These are phyloP conservation scores for Auriscalpium vulgare DNA, from an alignment of 768 basidiomycete genomes.

Conservation along the genomic window DNA sequence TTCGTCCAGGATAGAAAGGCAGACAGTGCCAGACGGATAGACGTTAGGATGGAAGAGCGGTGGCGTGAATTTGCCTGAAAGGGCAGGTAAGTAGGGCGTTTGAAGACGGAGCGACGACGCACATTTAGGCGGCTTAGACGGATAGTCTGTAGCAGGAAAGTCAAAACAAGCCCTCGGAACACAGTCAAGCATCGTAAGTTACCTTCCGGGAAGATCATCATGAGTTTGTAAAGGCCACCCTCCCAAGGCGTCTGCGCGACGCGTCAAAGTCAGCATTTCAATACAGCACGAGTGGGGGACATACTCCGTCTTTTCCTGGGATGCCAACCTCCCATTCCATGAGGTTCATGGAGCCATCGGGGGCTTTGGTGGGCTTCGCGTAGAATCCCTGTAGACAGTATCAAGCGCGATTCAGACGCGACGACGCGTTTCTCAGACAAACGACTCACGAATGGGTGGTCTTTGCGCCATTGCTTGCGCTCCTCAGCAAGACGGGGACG, in stretches of 20 bases:
- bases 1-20: conserved; percentile 94
- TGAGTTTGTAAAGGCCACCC: conserved; percentile 87
- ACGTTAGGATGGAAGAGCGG: conserved; percentile 98
- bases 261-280: not conserved
- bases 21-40: conserved; percentile 97
- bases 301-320: conserved; percentile 82
- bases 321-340: conserved; percentile 99
- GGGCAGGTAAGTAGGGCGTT: not conserved
- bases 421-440: not conserved
- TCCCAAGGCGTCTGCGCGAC: conserved; percentile 86
- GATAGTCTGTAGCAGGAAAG: conserved; percentile 55
- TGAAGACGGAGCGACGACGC: conserved; percentile 20
- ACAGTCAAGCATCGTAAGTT: conserved; percentile 5
- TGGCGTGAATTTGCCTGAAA: conserved; percentile 88
- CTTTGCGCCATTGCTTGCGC: conserved; percentile 98
- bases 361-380: conserved; percentile 83
- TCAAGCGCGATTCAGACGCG: not conserved
- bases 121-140: conserved; percentile 95
- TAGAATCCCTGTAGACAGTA: conserved; percentile 74
- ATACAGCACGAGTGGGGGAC: conserved; percentile 23
- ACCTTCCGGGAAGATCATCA: conserved; percentile 98
- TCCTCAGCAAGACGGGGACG: conserved; percentile 91
- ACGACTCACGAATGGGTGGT: conserved; percentile 89
- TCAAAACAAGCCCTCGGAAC: conserved; percentile 5
- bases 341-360: conserved; percentile 92